phyloP scores from a whole-genome alignment of 225 moss, liverwort and hornwort genomes.

The Antitrichia curtipendula region DNA sequence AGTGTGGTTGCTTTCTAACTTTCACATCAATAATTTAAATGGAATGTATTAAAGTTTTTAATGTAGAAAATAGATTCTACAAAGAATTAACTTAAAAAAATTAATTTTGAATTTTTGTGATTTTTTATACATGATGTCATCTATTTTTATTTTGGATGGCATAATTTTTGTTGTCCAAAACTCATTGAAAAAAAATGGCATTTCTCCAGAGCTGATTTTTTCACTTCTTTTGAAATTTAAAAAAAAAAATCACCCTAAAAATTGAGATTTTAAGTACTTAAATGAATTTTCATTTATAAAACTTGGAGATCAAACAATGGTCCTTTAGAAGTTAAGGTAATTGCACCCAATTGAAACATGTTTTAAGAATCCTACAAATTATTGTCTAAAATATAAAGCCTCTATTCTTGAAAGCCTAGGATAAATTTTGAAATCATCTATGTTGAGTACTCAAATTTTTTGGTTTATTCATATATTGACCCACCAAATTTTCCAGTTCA shows the following conservation, averaged over 20 bases:
- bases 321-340: no score
- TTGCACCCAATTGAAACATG: not conserved
- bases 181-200: not conserved
- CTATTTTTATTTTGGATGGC: not conserved
- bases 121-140: fast-evolving
- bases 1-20: not conserved
- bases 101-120: not conserved
- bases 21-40: not conserved
- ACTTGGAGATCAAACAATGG: fast-evolving
- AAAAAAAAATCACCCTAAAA: not conserved
- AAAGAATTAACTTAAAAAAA: no score
- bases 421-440: not conserved
- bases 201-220: not conserved
- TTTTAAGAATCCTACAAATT: not conserved
- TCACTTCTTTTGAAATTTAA: not conserved
- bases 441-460: not conserved
- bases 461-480: not conserved
- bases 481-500: no score
- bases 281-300: not conserved
- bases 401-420: fast-evolving
- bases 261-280: not conserved
- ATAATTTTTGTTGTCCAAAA: not conserved
- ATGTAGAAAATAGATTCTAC: no score
- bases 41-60: not conserved
- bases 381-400: not conserved